Conservation (phyloP, 495 filamentous ascomycete genomes). For the Penicillium longicatenatum region DNA sequence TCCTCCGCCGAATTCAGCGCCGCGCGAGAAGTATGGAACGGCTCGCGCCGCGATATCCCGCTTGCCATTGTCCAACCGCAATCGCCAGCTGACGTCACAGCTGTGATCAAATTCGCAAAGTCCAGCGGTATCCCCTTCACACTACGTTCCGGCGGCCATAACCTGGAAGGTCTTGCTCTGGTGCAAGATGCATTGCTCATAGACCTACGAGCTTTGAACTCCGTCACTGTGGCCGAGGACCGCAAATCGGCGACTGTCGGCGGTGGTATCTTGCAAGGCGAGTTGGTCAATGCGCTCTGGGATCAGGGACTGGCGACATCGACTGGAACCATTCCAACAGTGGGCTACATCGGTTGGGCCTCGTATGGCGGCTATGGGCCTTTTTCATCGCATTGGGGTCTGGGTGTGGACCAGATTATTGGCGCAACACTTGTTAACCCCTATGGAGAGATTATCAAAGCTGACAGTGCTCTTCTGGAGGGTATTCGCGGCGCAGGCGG, state of each 20-base stretch:
- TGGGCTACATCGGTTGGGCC: slow-evolving; percentile 46
- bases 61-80: slow-evolving; percentile 36
- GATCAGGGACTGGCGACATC: slow-evolving; percentile 33
- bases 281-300: slow-evolving; percentile 29
- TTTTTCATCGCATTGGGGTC: slow-evolving; percentile 34
- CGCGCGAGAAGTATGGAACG: slow-evolving; percentile 18
- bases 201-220: slow-evolving; percentile 38
- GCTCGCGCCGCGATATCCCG: slow-evolving; percentile 19
- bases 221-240: slow-evolving; percentile 27
- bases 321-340: slow-evolving; percentile 24
- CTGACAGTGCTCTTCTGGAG: slow-evolving; percentile 31
- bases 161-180: slow-evolving; percentile 29
- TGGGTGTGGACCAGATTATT: slow-evolving; percentile 46
- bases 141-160: slow-evolving; percentile 43
- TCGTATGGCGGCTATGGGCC: slow-evolving; percentile 44
- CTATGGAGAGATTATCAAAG: slow-evolving; percentile 31
- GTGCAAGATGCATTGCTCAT: slow-evolving; percentile 32
- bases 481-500: slow-evolving; percentile 43
- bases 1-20: slow-evolving; percentile 23
- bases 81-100: slow-evolving; percentile 27
- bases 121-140: slow-evolving; percentile 31
- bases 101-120: slow-evolving; percentile 24
- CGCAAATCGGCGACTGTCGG: slow-evolving; percentile 30
- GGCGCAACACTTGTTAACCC: slow-evolving; percentile 38
- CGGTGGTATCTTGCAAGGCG: slow-evolving; percentile 34